Conservation (phyloP, 768 basidiomycete species). For the Solioccasus polychromus region DNA sequence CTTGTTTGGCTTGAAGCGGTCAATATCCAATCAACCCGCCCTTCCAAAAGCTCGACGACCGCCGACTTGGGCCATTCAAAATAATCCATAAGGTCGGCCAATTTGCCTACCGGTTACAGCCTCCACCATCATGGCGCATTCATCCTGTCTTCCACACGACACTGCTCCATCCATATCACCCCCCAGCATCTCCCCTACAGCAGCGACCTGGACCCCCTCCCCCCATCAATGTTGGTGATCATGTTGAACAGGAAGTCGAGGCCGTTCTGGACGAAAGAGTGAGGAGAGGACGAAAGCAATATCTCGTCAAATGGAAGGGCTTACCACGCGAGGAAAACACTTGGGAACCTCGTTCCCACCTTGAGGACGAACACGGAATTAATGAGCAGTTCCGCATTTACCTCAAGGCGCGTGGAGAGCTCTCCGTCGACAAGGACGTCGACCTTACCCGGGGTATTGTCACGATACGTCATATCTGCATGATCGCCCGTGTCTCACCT, state of each 20-base stretch:
- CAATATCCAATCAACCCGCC: not conserved
- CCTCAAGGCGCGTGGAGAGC: no score
- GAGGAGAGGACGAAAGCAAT: not conserved
- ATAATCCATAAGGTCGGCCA: not conserved
- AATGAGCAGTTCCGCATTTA: no score
- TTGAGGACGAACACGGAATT: no score
- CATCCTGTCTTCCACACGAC: not conserved
- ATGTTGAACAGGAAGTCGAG: not conserved
- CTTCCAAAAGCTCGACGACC: not conserved
- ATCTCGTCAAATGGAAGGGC: not conserved
- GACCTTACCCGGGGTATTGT: no score
- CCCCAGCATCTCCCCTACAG: not conserved
- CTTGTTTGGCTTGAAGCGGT: not conserved
- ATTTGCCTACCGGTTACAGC: not conserved
- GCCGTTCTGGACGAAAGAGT: not conserved
- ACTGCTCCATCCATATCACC: not conserved
- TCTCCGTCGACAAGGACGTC: no score
- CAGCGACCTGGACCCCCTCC: not conserved
- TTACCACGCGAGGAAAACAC: not conserved
- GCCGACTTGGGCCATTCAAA: not conserved
- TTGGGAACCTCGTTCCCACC: no score
- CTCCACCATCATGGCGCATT: not conserved
- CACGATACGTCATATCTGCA: no score
- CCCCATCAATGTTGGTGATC: not conserved
- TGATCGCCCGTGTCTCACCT: no score